A percentile compares a stretch with the other conserved stretches of the same genome.
phyloP scores from a whole-genome alignment of 2,329 filamentous ascomycete species.

The Grosmannia huntii region DNA sequence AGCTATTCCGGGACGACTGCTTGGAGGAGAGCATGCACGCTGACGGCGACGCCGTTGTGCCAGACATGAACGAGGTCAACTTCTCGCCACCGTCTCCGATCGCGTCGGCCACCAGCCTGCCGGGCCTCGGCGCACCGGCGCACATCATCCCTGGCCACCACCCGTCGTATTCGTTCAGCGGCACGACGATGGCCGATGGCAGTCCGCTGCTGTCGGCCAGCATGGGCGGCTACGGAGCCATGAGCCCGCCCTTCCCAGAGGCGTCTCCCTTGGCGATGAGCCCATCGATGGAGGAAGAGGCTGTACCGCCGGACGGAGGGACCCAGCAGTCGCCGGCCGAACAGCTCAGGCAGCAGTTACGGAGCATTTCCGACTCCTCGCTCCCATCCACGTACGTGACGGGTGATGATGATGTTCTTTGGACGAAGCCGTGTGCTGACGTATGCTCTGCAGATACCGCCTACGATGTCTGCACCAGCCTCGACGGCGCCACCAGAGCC shows the following conservation, averaged over 20 bases:
- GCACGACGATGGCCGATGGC: background rate
- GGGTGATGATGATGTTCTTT: background rate
- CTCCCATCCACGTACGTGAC: conserved; percentile 13
- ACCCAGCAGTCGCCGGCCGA: conserved; percentile 13
- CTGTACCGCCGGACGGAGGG: conserved; percentile 5
- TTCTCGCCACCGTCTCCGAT: conserved; percentile 14
- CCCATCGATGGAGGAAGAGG: conserved; percentile 5
- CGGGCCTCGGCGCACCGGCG: conserved; percentile 9
- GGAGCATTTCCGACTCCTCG: conserved; percentile 16
- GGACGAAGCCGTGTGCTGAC: background rate
- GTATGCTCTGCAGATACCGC: conserved; percentile 10
- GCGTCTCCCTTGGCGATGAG: conserved; percentile 12
- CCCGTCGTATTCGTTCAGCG: conserved; percentile 8
- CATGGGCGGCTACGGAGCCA: conserved; percentile 5
- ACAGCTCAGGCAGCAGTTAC: conserved; percentile 15
- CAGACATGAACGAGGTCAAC: conserved; percentile 11
- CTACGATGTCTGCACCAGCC: conserved; percentile 15
- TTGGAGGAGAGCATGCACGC: background rate
- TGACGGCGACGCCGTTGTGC: background rate
- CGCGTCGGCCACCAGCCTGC: conserved; percentile 5
- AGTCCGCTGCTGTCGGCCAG: conserved; percentile 1
- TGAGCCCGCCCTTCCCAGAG: conserved; percentile 12
- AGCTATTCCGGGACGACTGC: background rate
- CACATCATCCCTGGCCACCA: conserved; percentile 10
- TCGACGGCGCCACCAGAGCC: conserved; percentile 15